Percentiles rank a stretch among this genome's conserved stretches.
Evolutionary conservation across 306 rosid species (phyloP).

Genomic region (Vicia sativa): DNA sequence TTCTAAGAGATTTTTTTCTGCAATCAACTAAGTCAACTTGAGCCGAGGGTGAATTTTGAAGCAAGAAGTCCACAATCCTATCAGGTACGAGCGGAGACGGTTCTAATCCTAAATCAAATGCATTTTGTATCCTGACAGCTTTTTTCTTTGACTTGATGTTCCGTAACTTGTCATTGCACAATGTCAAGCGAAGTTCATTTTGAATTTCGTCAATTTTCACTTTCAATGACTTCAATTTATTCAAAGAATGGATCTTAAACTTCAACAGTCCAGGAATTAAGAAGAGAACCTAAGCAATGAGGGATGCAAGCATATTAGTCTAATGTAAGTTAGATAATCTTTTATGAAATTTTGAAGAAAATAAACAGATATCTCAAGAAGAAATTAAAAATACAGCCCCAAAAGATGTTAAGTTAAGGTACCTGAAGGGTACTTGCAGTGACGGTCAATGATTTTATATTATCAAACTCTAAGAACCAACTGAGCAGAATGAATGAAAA

Average conservation of each 20-base stretch:
- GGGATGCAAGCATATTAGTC: not conserved
- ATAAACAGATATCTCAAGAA: too few species aligned
- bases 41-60: constrained; percentile 33
- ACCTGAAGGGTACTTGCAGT: not conserved
- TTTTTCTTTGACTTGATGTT: not conserved
- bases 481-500: not conserved
- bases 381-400: too few species aligned
- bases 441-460: not conserved
- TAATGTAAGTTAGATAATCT: not conserved
- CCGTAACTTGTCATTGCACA: not conserved
- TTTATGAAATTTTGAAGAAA: not conserved
- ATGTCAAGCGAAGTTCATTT: not conserved
- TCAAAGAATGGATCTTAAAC: not conserved
- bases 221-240: not conserved
- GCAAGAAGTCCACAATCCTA: constrained; percentile 19
- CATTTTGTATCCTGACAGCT: not conserved
- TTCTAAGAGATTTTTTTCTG: not conserved
- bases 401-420: not conserved
- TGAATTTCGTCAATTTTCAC: constrained; percentile 6
- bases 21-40: constrained; percentile 8
- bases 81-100: not conserved
- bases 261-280: not conserved
- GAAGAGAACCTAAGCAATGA: not conserved
- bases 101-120: not conserved
- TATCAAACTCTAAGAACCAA: not conserved